Evolutionary conservation across 805 yeast genomes (phyloP), one percentile per base, ranked within the genome.

Genomic region (Cyberlindnera mississippiensis): DNA sequence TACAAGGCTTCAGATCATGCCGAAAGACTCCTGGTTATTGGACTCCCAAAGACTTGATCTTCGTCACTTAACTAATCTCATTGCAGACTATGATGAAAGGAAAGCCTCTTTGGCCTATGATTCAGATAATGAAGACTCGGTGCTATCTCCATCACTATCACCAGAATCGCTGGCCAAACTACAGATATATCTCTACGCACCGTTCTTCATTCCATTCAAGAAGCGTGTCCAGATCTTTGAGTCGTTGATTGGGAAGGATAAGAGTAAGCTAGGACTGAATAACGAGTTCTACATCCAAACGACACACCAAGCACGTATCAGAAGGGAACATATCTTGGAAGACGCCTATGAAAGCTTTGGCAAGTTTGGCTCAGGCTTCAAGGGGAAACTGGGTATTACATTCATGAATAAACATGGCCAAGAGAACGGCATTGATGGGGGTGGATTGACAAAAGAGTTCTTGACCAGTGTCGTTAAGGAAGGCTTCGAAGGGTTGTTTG

Each of bases 341-440:
- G 96, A 88, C 64, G 90, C 96, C 0, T 85, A 69, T 56, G 65
- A 71, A 2, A 70, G 69, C 6, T 83, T 83, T 55, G 72, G 75
- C 26, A 62, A 66, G 3, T 52, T 72, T 9, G 87, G 89, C 0
- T 54, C 67, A 1, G 64, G 65, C 4, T 75, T 90, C 59, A 88
- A 85, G 53, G 57, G 71, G 8, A 70, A 68, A 28, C 60, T 90
- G 9, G 66, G 75, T 1, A 88, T 93, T 2, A 72, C 72, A 13
- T 89, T 93, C 56, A 67, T 68, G 28, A 85, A 86, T 53, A 75
- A 83, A 42, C 77, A 80, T 63, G 95, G 90, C 2, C 67, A 66
- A 13, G 98, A 91, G 59, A 88, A 82, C 0, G 99, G 99, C 1
- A 83, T 91, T 33, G 99, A 91, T 61, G 99, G 99, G 7, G 99